Conservation (phyloP, 164 flowering plant species). For the Macadamia integrifolia region DNA sequence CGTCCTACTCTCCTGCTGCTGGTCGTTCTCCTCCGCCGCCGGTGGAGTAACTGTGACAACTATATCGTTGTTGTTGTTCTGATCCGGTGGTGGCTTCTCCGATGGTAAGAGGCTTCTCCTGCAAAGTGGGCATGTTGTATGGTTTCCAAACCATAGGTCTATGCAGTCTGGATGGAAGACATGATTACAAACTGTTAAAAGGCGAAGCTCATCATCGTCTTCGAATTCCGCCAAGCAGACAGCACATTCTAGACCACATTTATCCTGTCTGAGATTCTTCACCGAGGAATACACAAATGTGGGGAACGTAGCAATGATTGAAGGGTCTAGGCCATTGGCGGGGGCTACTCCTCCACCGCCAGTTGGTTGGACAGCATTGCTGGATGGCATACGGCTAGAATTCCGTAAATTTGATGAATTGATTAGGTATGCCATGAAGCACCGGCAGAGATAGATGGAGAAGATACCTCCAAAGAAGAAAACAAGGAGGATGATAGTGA, state of each 20-base stretch:
- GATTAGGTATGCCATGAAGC: conserved; percentile 27
- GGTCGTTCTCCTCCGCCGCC: too few species aligned
- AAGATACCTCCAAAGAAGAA: conserved; percentile 60
- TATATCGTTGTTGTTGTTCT: too few species aligned
- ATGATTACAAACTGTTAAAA: conserved; percentile 57
- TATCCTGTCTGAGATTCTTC: conserved; percentile 36
- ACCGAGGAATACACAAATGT: conserved; percentile 45
- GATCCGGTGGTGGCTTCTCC: neutral
- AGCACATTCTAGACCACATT: conserved; percentile 60
- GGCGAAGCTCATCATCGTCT: conserved; percentile 44
- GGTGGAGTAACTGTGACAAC: too few species aligned
- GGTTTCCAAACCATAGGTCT: conserved; percentile 74
- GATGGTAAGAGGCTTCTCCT: conserved; percentile 41
- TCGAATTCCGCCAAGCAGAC: conserved; percentile 66
- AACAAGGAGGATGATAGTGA: conserved; percentile 43
- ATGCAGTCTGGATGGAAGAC: conserved; percentile 80
- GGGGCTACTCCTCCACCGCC: too few species aligned
- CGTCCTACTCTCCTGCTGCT: neutral
- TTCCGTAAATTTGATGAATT: conserved; percentile 4
- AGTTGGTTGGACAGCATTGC: neutral
- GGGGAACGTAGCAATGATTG: conserved; percentile 51
- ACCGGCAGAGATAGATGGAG: conserved; percentile 55
- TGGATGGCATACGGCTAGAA: conserved; percentile 22
- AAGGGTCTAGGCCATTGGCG: conserved; percentile 48
- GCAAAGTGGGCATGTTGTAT: conserved; percentile 78